phyloP scores from a whole-genome alignment of 768 basidiomycete species.

The Lactarius hengduanensis region DNA sequence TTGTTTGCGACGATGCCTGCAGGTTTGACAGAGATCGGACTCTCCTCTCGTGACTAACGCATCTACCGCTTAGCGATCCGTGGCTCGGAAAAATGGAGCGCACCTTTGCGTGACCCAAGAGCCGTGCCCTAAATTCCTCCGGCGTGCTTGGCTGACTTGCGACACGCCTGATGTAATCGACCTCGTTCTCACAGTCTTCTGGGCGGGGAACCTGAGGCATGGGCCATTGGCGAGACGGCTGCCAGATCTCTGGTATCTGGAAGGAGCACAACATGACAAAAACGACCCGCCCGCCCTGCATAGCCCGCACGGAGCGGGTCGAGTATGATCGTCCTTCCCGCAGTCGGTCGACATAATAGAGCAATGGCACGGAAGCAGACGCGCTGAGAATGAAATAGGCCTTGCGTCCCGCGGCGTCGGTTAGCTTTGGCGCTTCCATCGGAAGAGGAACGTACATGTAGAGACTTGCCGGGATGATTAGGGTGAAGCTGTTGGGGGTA shows the following conservation, averaged over 20 bases:
- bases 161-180: conserved; percentile 33
- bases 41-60: conserved; percentile 60
- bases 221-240: conserved; percentile 63
- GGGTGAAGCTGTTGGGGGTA: background rate
- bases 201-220: conserved; percentile 60
- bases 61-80: background rate
- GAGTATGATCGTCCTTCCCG: conserved; percentile 74
- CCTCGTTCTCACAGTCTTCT: conserved; percentile 42
- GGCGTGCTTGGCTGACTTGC: conserved; percentile 39
- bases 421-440: background rate
- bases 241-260: conserved; percentile 75
- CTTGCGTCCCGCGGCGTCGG: conserved; percentile 40
- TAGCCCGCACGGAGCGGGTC: conserved; percentile 50
- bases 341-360: conserved; percentile 74
- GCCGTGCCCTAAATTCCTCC: conserved; percentile 37
- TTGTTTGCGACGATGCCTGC: conserved; percentile 45
- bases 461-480: conserved; percentile 44
- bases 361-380: conserved; percentile 67
- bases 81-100: conserved; percentile 7
- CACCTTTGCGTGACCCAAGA: conserved; percentile 34
- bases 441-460: conserved; percentile 54
- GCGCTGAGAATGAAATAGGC: conserved; percentile 82
- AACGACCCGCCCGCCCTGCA: conserved; percentile 49
- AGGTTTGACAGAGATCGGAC: conserved; percentile 66
- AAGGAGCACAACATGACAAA: conserved; percentile 79